Base-by-base conservation (phyloP, 2,329 filamentous ascomycete species). In the Fusarium penzigii region DNA sequence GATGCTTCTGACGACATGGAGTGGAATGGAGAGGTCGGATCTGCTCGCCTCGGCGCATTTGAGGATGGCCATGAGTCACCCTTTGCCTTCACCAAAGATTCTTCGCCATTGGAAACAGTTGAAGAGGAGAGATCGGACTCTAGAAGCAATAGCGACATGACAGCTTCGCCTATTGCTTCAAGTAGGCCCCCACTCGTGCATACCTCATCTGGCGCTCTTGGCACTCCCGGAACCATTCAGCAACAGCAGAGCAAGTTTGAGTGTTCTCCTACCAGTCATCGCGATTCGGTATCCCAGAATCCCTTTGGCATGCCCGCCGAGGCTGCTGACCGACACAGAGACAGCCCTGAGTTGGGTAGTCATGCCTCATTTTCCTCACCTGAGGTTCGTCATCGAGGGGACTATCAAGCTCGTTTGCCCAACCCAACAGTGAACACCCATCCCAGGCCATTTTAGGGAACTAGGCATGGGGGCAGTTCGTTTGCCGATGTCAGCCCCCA, bases 91-190 rank as follows among this genome's bases (percentile, higher is more conserved):
- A 45, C 46, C 42, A 63, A 64, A 45, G 69, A 69, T 17, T 57
- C 59, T 5, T 65, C 62, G 5, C 62, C 62, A 13, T 60, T 65
- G 13, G 56, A 63, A 29, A 58, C 62, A 17, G 62, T 65, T 5
- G 55, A 63, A 38, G 62, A 65, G 46, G 62, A 65, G 52, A 46
- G 52, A 12, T 51, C 44, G 12, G 46, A 56, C 39, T 51, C 54
- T 25, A 48, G 52, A 17, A 55, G 48, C 36, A 52, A 39, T 16
- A 62, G 56, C 42, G 51, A 53, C 9, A 48, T 44, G 25, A 43
- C 41, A 6, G 43, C 47, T 2, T 64, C 62, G 11, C 51, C 56
- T 25, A 52, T 52, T 14, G 46, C 49, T 16, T 60, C 32, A 9
- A 14, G 9, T 36, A 36, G 32, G 32, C 32, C 10, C 4, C 10